Base-by-base conservation (phyloP, 192 early-diverging fungal species). In the Pecoramyces ruminantium region DNA sequence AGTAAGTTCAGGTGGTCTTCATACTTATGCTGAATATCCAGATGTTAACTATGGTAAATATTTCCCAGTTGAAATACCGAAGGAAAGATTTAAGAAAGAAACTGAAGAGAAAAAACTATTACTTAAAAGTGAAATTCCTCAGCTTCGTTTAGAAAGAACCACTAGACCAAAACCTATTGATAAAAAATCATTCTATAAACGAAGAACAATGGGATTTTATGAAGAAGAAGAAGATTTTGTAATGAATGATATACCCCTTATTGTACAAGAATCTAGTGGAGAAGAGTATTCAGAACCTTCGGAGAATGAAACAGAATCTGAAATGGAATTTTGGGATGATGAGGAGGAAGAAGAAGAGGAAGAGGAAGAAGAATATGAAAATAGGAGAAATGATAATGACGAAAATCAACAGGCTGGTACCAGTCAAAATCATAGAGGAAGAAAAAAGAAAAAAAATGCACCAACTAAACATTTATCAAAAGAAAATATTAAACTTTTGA, bases 11-110 rank as follows among this genome's bases (percentile, higher is more conserved):
- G 27, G 86, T 93, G 42, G 86, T 91, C 80, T 92, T 92, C 83
- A 89, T 88, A 85, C 90, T 89, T 79, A 92, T 92, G 38, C 86
- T 12, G 83, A 84, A 27, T 92, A 93, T 78, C 88, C 84, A 38
- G 88, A 86, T 27, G 84, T 88, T 30, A 86, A 85, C 21, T 79
- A 83, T 81, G 93, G 93, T 8, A 84, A 89, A 15, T 83, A 87
- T 39, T 87, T 94, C 27, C 86, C 89, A 15, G 85, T 86, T 18
- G 83, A 83, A 0, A 78, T 91, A 9, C 84, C 86, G 12, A 79
- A 82, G 27, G 84, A 84, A 2, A 84, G 82, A 18, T 85, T 92
- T 77, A 85, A 86, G 29, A 79, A 83, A 9, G 91, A 94, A 77
- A 90, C 92, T 11, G 85, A 79, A 25, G 85, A 80, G 14, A 86